phyloP scores from a whole-genome alignment of 345 rosid species.

The Carallia brachiata region DNA sequence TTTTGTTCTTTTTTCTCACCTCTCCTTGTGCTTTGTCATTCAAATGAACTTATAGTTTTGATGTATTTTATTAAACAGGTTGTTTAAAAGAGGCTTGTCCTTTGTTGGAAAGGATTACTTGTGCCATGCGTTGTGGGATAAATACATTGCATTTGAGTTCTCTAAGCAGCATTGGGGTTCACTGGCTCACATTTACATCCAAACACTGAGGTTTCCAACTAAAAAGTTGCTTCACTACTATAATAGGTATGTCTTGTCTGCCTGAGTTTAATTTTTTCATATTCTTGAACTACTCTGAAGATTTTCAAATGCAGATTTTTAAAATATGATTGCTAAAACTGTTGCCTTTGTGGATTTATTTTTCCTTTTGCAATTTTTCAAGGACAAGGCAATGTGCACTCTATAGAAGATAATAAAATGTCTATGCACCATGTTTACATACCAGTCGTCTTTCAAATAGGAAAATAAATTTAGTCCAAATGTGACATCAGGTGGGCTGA shows the following conservation, averaged over 20 bases:
- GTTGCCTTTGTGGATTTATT: not conserved
- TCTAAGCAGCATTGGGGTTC: conserved; percentile 62
- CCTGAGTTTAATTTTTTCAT: not conserved
- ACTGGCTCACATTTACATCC: conserved; percentile 61
- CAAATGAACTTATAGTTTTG: not conserved
- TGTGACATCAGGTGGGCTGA: too few species aligned
- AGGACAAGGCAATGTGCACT: too few species aligned
- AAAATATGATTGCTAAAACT: not conserved
- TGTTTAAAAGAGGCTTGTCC: conserved; percentile 70
- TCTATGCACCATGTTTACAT: too few species aligned
- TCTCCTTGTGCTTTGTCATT: conserved; percentile 2
- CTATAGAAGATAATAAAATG: too few species aligned
- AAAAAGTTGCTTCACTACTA: conserved; percentile 64
- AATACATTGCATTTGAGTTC: conserved; percentile 63
- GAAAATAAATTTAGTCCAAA: too few species aligned
- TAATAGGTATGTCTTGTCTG: conserved; percentile 48
- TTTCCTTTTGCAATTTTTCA: too few species aligned
- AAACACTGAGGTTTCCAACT: conserved; percentile 68
- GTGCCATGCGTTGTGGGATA: conserved; percentile 76
- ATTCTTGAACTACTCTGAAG: not conserved
- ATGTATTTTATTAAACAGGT: conserved; percentile 39
- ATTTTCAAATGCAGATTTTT: not conserved
- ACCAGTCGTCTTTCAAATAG: too few species aligned
- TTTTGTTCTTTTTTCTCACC: not conserved
- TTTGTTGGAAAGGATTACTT: conserved; percentile 85